Base-by-base conservation (phyloP, 2,329 filamentous ascomycete species). In the Aspergillus sp. region DNA sequence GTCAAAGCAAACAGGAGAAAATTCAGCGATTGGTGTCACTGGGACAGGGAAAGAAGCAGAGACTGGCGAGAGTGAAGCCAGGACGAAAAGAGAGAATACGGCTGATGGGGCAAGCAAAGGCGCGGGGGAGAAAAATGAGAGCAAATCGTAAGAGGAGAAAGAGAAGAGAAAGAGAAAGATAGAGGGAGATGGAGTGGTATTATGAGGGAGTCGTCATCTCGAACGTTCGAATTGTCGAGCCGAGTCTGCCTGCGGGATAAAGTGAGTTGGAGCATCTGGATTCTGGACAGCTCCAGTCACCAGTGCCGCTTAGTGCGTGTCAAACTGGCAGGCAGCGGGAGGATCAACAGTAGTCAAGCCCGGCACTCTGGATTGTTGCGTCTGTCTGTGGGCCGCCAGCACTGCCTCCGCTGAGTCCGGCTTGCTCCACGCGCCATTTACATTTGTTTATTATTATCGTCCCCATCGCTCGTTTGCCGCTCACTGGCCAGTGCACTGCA, bases 1-100 rank as follows among this genome's bases (percentile, higher is more conserved):
- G 44, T 59, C 56, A 56, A 58, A 59, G 59, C 59, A 59, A 61
- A 61, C 59, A 61, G 55, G 14, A 41, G 45, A 17, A 17, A 49
- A 41, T 35, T 25, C 21, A 27, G 31, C 37, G 44, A 44, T 58
- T 43, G 56, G 51, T 44, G 51, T 37, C 44, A 58, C 31, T 55
- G 40, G 31, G 31, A 52, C 33, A 44, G 37, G 23, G 48, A 43
- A 44, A n/a, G 49, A 47, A 52, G 46, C 35, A 40, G 39, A 43
- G 27, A 31, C 43, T 48, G 15, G 37, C 47, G 40, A 43, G 37
- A 53, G 47, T 33, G 8, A 19, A 45, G 23, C 45, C 21, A 21
- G 31, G 45, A 48, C 31, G 33, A 47, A 27, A 41, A 54, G 43
- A 54, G 43, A 44, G 40, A 45, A 45, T 19, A 19, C 5, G 33